These are phyloP conservation scores for Trypanosoma conorhini DNA, from an alignment of 208 protist species.

Conservation along the genomic window DNA sequence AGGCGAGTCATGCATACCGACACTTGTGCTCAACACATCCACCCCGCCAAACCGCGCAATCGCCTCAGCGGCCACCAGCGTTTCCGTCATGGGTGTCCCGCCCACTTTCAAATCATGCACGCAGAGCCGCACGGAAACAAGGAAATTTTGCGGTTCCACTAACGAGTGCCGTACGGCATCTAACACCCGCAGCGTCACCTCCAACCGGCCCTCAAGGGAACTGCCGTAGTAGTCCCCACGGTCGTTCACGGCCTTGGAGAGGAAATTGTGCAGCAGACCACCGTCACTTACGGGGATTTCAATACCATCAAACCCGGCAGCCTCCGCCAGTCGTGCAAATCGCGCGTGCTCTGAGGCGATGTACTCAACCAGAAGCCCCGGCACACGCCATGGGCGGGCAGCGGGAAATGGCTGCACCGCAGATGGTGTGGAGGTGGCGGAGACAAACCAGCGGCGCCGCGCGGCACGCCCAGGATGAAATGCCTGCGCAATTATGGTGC, in stretches of 20 bases:
- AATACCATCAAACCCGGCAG: conserved; percentile 95
- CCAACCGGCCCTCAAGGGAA: conserved; percentile 79
- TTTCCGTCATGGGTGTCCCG: conserved; percentile 85
- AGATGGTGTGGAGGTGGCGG: conserved; percentile 57
- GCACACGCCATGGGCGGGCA: conserved; percentile 61
- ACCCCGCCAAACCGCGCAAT: conserved; percentile 77
- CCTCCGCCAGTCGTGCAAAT: conserved; percentile 89
- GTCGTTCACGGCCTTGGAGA: conserved; percentile 87
- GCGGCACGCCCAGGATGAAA: conserved; percentile 90
- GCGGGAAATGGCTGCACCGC: conserved; percentile 60
- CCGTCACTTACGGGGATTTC: conserved; percentile 95
- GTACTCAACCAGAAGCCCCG: conserved; percentile 49
- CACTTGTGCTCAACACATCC: conserved; percentile 93
- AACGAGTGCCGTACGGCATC: conserved; percentile 55
- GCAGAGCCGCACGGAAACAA: conserved; percentile 91
- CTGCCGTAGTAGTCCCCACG: conserved; percentile 86
- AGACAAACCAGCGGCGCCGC: conserved; percentile 50
- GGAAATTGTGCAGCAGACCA: conserved; percentile 94
- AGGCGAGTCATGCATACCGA: conserved; percentile 95
- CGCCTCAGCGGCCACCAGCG: conserved; percentile 68
- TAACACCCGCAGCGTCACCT: conserved; percentile 87
- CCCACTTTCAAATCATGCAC: conserved; percentile 91
- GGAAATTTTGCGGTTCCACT: conserved; percentile 60
- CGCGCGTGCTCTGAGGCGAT: conserved; percentile 87
- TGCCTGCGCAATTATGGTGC: conserved; percentile 92